A percentile compares a stretch with the other conserved stretches of the same genome.
Evolutionary conservation across 495 filamentous ascomycete genomes (phyloP).

Genomic region (Apodospora peruviana): DNA sequence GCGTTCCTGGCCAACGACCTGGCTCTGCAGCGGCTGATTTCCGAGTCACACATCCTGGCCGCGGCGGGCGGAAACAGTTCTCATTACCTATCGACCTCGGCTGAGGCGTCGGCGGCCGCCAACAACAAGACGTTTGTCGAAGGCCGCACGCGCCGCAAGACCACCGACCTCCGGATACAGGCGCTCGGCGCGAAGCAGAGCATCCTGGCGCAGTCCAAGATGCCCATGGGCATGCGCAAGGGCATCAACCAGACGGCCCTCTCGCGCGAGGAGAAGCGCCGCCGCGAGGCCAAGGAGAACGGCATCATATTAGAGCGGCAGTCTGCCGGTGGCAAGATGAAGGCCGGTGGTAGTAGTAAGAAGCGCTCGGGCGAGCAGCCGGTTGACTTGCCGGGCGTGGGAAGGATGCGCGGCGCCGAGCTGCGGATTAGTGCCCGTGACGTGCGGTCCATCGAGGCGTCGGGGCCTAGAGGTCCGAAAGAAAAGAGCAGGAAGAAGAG

Average conservation of each 20-base stretch:
- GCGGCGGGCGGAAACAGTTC: constrained; percentile 51
- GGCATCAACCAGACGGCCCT: constrained; percentile 66
- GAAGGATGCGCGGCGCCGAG: constrained; percentile 73
- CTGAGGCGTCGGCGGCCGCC: constrained; percentile 11
- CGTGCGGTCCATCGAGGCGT: constrained; percentile 56
- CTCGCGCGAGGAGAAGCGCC: constrained; percentile 60
- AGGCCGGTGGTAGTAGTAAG: constrained; percentile 25
- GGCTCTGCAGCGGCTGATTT: constrained; percentile 78
- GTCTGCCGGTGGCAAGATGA: constrained; percentile 24
- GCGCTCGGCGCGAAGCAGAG: constrained; percentile 72
- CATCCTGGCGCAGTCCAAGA: constrained; percentile 67
- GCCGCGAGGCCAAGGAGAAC: constrained; percentile 78
- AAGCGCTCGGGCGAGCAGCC: constrained; percentile 53
- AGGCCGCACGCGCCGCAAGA: constrained; percentile 56
- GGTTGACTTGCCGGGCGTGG: constrained; percentile 69
- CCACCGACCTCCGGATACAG: constrained; percentile 74
- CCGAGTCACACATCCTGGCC: constrained; percentile 89
- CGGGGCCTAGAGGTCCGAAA: constrained; percentile 23
- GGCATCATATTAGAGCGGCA: constrained; percentile 82
- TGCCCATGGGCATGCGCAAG: constrained; percentile 75
- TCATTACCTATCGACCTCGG: constrained; percentile 23
- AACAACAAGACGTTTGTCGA: constrained; percentile 26
- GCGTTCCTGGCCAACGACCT: constrained; percentile 80
- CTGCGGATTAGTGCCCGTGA: constrained; percentile 75
- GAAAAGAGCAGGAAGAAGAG: constrained; percentile 24